phyloP scores from a whole-genome alignment of 2,329 filamentous ascomycete species.

The Metarhizium robertsii region DNA sequence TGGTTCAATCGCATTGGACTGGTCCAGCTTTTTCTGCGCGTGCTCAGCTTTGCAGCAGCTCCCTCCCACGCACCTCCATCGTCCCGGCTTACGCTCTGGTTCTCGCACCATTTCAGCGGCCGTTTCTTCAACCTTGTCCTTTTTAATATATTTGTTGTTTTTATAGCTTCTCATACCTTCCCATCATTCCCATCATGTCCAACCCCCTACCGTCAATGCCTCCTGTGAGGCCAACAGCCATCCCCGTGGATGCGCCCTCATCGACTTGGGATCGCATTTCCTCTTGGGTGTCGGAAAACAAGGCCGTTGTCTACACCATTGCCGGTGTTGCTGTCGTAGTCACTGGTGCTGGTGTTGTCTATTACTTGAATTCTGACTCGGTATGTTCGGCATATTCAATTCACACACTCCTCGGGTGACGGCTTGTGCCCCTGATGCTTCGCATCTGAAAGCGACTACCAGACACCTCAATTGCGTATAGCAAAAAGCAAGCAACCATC shows the following conservation, averaged over 20 bases:
- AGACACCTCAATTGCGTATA: neutral
- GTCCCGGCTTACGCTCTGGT: slow-evolving; percentile 11
- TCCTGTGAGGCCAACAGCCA: slow-evolving; percentile 31
- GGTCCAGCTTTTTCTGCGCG: slow-evolving; percentile 13
- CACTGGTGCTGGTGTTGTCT: slow-evolving; percentile 83
- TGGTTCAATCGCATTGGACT: neutral
- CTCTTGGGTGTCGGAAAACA: slow-evolving; percentile 90
- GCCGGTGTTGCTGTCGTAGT: slow-evolving; percentile 89
- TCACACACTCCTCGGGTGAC: neutral
- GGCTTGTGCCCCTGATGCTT: neutral
- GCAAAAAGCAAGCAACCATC: neutral
- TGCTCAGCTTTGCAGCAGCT: slow-evolving; percentile 15
- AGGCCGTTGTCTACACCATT: slow-evolving; percentile 90
- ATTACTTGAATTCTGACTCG: slow-evolving; percentile 64
- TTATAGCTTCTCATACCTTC: slow-evolving; percentile 12
- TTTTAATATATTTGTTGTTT: slow-evolving; percentile 13
- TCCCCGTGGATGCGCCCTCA: slow-evolving; percentile 48
- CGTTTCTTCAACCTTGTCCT: slow-evolving; percentile 16
- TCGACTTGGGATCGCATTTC: slow-evolving; percentile 85
- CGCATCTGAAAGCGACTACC: neutral
- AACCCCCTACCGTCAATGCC: slow-evolving; percentile 40
- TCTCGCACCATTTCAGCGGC: slow-evolving; percentile 14
- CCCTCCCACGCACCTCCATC: slow-evolving; percentile 3
- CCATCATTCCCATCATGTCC: slow-evolving; percentile 29
- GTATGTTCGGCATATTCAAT: slow-evolving; percentile 27